A percentile compares a stretch with the other conserved stretches of the same genome.
phyloP scores from a whole-genome alignment of 441 rosid species.

The Gossypium lobatum region DNA sequence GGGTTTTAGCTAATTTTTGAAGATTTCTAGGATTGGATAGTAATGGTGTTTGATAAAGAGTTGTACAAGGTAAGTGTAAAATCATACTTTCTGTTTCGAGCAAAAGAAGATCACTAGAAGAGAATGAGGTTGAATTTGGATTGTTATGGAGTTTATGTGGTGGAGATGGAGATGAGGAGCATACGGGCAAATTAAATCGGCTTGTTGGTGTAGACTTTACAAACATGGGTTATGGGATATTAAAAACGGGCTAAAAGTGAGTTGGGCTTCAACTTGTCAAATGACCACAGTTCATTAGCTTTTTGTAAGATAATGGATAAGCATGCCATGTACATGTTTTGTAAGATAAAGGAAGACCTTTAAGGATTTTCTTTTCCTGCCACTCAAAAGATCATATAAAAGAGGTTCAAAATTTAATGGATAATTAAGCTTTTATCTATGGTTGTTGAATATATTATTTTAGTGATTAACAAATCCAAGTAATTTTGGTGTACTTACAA shows the following conservation, averaged over 20 bases:
- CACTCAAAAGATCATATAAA: no score
- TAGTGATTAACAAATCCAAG: no score
- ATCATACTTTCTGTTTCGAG: conserved; percentile 17
- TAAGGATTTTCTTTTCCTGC: no score
- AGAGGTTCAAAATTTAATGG: no score
- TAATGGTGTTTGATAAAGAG: conserved; percentile 21
- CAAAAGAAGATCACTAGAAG: neutral
- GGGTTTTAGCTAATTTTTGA: conserved; percentile 3
- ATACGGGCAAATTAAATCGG: neutral
- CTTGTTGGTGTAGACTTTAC: neutral
- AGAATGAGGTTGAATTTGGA: neutral
- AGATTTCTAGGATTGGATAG: conserved; percentile 12
- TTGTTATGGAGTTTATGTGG: conserved; percentile 19
- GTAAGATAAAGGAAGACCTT: no score
- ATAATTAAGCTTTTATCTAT: no score
- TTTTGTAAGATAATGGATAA: neutral
- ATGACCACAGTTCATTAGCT: neutral
- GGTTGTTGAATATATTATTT: no score
- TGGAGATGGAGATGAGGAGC: conserved; percentile 8
- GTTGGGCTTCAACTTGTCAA: neutral
- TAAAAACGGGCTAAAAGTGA: no score
- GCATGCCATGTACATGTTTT: neutral
- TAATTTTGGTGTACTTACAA: no score
- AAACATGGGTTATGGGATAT: neutral
- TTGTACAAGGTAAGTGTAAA: conserved; percentile 19